Base-by-base conservation (phyloP, 106 monocot species). In the Chionographis japonica region DNA sequence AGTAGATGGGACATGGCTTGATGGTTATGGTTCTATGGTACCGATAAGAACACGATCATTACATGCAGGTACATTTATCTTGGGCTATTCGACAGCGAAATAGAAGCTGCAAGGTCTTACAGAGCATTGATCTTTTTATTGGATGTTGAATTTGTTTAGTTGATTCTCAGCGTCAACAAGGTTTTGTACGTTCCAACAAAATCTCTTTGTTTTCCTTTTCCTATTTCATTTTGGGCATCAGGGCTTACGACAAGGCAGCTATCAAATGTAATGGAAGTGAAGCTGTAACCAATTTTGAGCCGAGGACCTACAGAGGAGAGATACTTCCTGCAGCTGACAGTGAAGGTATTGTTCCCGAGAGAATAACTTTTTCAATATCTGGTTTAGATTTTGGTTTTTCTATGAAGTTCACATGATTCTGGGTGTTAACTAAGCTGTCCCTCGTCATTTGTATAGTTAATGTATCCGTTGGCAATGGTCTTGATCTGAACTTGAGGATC, bases 51-150 rank as follows among this genome's bases (percentile, higher is more conserved):
- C 50, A 63, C 71, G 53, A 77, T 73, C 58, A 62, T 83, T 80
- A 70, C 67, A 59, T 85, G 84, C 91, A 92, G 92, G 82, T 92
- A 88, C 81, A 82, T 88, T 72, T 92, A 92, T 83, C 86, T 92
- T 77, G 92, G 92, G 62, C 59, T 92, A 58, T 92, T 92, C 82
- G 83, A 92, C 75, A 88, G 64, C 60, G 88, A 92, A 83, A 60
- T 85, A 75, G 88, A 88, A 65, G 92, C 88, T 71, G 92, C 92
- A 85, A 92, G 88, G 92, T 92, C 68, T 10, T 66, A 50, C 37
- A 56, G 17, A 64, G 52, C 51, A 35, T 43, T 55, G 58, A 75
- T 65, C 65, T 69, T 72, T 60, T 81, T 61, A 35, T 40, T 57
- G 18, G 51, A 19, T 35, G 8, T 50, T 27, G 12, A 58, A 20